Evolutionary conservation across 345 rosid genomes (phyloP), one percentile per base, ranked within the genome.

Genomic region (Euphorbia peplus): DNA sequence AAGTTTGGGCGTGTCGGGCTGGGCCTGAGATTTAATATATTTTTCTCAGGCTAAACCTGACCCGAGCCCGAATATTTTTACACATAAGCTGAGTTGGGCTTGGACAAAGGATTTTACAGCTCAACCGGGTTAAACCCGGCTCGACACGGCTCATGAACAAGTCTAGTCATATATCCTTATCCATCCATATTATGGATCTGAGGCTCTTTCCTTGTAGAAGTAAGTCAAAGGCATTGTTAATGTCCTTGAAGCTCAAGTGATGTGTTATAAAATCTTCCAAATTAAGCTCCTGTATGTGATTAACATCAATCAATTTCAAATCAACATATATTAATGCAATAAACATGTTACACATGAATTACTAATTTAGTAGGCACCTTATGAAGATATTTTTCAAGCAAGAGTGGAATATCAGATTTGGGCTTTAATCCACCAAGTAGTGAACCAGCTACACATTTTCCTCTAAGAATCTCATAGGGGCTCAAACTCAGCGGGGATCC

Each of bases 381-480:
- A 56, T 29, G 55, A 35, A 37, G 19, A 53, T 53, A 66, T 54
- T 53, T 66, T 21, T 87, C 51, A 32, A 72, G 82, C 29, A 84
- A 81, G 25, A 76, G 60, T 1, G 90, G 84, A 72, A 89, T 67
- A 63, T 81, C 89, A 29, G 78, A 39, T 63, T 83, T 89, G 32
- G 96, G 84, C 63, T 84, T 89, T 16, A 87, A 3, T 12, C 92
- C 96, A 9, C 92, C 90, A 52, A 85, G 77, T 15, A 72, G 67
- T 3, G 84, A 68, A 64, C 92, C 92, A 2, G 66, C 14, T 1
- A 87, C 60, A 59, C 71, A 84, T 75, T 60, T 82, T 70, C 92
- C 92, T 37, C 3, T 67, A 4, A 85, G 72, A 21, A 85, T 51
- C 57, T 79, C 88, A 28, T 66, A 55, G 42, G 76, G 60, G 39